A percentile compares a stretch with the other conserved stretches of the same genome.
Conservation (phyloP, 1,284 basidiomycete genomes). For the Rhodofomes roseus region DNA sequence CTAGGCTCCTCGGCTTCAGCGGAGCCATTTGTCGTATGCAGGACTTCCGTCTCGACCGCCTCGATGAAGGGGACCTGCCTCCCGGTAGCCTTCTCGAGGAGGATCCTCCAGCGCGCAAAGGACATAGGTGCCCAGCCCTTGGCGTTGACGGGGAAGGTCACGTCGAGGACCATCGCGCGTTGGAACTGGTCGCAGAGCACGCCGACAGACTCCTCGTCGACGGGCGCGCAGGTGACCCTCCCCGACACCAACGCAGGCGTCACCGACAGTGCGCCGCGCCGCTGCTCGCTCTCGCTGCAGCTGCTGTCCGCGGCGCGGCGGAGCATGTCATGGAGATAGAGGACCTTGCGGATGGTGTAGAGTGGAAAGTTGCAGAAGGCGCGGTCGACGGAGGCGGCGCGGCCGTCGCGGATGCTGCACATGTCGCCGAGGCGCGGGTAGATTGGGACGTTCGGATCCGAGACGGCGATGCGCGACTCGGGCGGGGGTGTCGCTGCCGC, state of each 20-base stretch:
- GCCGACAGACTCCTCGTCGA: conserved; percentile 23
- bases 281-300: no score
- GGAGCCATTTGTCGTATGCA: no score
- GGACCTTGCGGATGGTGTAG: conserved; percentile 62
- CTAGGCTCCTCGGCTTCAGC: no score
- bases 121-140: conserved; percentile 21
- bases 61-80: not conserved
- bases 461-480: conserved; percentile 12
- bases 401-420: conserved; percentile 50
- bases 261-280: no score
- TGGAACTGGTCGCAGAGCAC: conserved; percentile 14
- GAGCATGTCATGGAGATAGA: conserved; percentile 59
- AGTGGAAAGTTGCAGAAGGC: conserved; percentile 51
- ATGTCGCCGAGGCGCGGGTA: conserved; percentile 67
- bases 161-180: conserved; percentile 16
- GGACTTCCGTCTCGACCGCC: no score
- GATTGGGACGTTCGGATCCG: conserved; percentile 34
- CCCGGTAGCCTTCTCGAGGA: conserved; percentile 7
- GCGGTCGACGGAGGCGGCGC: conserved; percentile 51
- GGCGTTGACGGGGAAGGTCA: not conserved
- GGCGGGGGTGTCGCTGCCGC: conserved; percentile 5
- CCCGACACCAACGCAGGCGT: not conserved
- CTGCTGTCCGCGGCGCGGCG: conserved; percentile 10
- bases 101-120: conserved; percentile 26
- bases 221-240: conserved; percentile 16